Evolutionary conservation across 345 rosid species (phyloP).

Genomic region (Salix koriyanagi): DNA sequence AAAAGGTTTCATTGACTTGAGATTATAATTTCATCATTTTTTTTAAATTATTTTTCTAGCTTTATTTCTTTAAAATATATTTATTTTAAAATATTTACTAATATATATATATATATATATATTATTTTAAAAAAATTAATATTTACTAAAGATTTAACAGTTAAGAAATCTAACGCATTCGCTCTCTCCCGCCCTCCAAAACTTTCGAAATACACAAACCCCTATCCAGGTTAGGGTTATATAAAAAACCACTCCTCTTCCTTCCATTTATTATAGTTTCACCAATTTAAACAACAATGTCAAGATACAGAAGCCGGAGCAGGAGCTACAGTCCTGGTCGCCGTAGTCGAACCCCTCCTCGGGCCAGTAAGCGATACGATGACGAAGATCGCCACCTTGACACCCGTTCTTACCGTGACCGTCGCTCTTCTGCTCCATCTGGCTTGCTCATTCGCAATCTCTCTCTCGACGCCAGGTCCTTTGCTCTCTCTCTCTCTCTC

Average conservation of each 20-base stretch:
- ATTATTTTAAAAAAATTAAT: too few relatives aligned
- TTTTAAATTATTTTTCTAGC: too few relatives aligned
- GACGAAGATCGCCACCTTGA: slow-evolving; percentile 41
- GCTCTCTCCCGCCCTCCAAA: slow-evolving; percentile 19
- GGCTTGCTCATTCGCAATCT: slow-evolving; percentile 92
- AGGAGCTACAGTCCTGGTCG: slow-evolving; percentile 82
- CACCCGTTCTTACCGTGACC: slow-evolving; percentile 57
- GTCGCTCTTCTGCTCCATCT: slow-evolving; percentile 77
- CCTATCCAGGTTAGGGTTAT: slow-evolving; percentile 28
- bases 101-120: too few relatives aligned
- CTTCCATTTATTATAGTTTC: not conserved
- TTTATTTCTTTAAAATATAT: too few relatives aligned
- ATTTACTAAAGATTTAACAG: too few relatives aligned
- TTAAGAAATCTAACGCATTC: too few relatives aligned
- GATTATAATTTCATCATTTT: too few relatives aligned
- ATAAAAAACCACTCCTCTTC: not conserved
- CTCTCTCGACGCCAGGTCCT: slow-evolving; percentile 81
- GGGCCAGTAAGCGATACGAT: slow-evolving; percentile 54
- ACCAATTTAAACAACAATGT: slow-evolving; percentile 32
- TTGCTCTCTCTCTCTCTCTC: not conserved
- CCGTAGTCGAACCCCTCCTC: slow-evolving; percentile 56
- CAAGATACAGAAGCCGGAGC: slow-evolving; percentile 67
- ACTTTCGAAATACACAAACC: slow-evolving; percentile 16
- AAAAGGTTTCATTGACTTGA: too few relatives aligned
- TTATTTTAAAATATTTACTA: too few relatives aligned